Evolutionary conservation across 1,284 basidiomycete genomes (phyloP).

Genomic region (Kwoniella shivajii): DNA sequence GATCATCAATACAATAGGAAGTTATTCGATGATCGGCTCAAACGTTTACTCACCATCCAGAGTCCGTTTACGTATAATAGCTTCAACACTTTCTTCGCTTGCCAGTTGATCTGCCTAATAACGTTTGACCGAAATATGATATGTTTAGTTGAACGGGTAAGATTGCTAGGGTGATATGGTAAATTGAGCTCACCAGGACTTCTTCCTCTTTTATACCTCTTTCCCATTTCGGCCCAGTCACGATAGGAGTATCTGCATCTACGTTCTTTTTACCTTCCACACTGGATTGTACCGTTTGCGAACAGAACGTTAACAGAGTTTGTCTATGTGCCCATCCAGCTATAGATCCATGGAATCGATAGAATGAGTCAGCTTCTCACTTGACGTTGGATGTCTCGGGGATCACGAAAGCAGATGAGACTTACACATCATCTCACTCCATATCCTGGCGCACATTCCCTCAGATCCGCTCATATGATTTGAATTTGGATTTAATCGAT

Average conservation of each 20-base stretch:
- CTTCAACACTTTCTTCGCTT: slow-evolving; percentile 77
- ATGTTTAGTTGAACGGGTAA: not conserved
- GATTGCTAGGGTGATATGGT: not conserved
- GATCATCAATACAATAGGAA: too few relatives aligned
- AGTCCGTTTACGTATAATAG: slow-evolving; percentile 74
- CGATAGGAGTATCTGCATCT: slow-evolving; percentile 24
- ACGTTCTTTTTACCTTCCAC: slow-evolving; percentile 61
- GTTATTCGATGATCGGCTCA: too few relatives aligned
- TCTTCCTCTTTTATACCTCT: slow-evolving; percentile 68
- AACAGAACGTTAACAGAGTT: slow-evolving; percentile 77
- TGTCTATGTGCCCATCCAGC: slow-evolving; percentile 81
- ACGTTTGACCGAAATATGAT: slow-evolving; percentile 5
- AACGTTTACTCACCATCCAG: slow-evolving; percentile 65
- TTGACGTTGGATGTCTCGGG: not conserved
- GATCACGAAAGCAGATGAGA: slow-evolving; percentile 19
- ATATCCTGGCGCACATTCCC: slow-evolving; percentile 74
- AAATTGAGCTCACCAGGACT: slow-evolving; percentile 63
- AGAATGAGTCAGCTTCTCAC: not conserved
- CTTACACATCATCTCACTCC: slow-evolving; percentile 79
- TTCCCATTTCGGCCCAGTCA: slow-evolving; percentile 51
- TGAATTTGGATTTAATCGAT: slow-evolving; percentile 54
- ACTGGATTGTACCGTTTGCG: slow-evolving; percentile 68
- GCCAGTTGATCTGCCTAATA: slow-evolving; percentile 71
- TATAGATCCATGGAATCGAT: slow-evolving; percentile 41
- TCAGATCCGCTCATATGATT: slow-evolving; percentile 31